Evolutionary conservation across 202 grass and related monocot genomes (phyloP).

Genomic region (Setaria viridis): DNA sequence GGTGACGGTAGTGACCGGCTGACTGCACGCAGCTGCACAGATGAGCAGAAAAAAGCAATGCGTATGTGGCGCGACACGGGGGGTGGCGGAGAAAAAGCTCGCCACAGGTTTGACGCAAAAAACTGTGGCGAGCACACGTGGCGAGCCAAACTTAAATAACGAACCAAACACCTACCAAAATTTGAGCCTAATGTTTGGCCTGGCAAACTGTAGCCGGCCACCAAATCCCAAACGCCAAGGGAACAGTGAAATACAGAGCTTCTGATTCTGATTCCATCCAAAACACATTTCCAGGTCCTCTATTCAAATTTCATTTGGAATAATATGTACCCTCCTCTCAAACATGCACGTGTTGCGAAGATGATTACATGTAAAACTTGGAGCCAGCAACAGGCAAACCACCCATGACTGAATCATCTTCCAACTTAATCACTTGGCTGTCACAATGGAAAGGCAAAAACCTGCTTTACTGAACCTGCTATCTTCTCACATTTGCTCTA

Average conservation of each 20-base stretch:
- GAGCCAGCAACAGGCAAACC: background rate
- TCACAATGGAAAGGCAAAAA: conserved; percentile 18
- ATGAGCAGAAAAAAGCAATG: too few species aligned
- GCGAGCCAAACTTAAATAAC: too few species aligned
- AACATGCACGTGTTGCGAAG: conserved; percentile 26
- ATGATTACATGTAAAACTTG: conserved; percentile 12
- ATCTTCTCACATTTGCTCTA: background rate
- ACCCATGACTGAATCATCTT: background rate
- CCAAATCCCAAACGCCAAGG: background rate
- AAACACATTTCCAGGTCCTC: background rate
- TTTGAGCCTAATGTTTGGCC: too few species aligned
- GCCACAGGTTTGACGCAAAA: too few species aligned
- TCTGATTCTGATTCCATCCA: background rate
- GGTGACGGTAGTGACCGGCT: too few species aligned
- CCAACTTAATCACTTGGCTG: conserved; percentile 4
- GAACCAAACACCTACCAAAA: too few species aligned
- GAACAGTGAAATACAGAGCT: background rate
- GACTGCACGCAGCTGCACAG: too few species aligned
- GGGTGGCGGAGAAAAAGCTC: too few species aligned
- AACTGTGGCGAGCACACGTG: too few species aligned
- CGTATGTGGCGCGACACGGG: too few species aligned
- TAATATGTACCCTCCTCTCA: conserved; percentile 1
- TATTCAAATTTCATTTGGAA: background rate
- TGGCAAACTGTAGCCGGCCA: too few species aligned
- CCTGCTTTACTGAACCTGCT: conserved; percentile 11